Evolutionary conservation across 805 yeast species (phyloP).

Genomic region (Lipomyces sp.): DNA sequence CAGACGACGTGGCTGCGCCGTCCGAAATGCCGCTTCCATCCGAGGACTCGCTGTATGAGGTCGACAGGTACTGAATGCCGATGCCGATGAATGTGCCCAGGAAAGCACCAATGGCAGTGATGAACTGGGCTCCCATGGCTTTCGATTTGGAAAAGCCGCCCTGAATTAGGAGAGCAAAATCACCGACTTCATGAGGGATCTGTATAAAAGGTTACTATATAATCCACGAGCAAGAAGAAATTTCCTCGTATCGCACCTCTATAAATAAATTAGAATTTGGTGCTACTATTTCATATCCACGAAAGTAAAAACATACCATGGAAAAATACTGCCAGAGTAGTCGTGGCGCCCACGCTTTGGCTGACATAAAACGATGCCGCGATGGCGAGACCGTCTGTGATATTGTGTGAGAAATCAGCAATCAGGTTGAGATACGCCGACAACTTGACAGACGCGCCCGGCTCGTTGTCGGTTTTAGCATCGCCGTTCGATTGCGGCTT

Average conservation of each 20-base stretch:
- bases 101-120: slow-evolving; percentile 63
- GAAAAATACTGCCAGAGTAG: slow-evolving; percentile 66
- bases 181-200: slow-evolving; percentile 79
- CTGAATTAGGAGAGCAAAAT: slow-evolving; percentile 66
- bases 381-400: slow-evolving; percentile 74
- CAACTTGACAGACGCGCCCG: slow-evolving; percentile 38
- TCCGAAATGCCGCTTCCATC: slow-evolving; percentile 14
- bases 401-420: slow-evolving; percentile 70
- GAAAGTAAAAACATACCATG: slow-evolving; percentile 45
- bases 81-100: slow-evolving; percentile 67
- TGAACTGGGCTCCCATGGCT: slow-evolving; percentile 63
- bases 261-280: no score
- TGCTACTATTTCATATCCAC: no score
- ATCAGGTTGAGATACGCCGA: slow-evolving; percentile 64
- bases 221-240: neutral
- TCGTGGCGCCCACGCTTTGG: slow-evolving; percentile 59
- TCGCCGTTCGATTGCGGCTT: neutral
- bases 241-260: neutral
- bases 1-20: slow-evolving; percentile 32
- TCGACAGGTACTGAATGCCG: slow-evolving; percentile 38
- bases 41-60: slow-evolving; percentile 18
- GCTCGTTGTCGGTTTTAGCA: slow-evolving; percentile 6
- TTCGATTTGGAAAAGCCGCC: slow-evolving; percentile 65
- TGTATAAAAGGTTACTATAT: slow-evolving; percentile 31
- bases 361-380: slow-evolving; percentile 66